These are phyloP conservation scores for sorghum (Sorghum bicolor) DNA, from an alignment of 176 grass and related monocot genomes.

Conservation along the genomic window DNA sequence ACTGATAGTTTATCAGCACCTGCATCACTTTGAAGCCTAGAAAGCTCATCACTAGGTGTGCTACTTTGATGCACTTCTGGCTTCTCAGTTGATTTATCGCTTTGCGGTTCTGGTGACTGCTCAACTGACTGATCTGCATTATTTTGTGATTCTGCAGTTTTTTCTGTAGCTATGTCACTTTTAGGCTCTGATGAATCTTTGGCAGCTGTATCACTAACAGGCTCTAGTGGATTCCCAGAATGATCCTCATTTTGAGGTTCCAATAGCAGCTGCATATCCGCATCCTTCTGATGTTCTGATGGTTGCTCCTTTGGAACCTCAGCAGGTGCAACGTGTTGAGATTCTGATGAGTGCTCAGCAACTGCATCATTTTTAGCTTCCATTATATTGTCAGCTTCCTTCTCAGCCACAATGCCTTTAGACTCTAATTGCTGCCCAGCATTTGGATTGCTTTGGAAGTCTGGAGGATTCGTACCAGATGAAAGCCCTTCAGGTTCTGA, in stretches of 20 bases:
- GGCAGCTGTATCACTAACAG: not conserved
- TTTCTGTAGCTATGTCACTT: not conserved
- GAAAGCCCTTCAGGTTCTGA: conserved; percentile 20
- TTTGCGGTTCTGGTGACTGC: conserved; percentile 24
- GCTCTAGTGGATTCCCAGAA: conserved; percentile 12
- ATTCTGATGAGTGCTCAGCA: conserved; percentile 6
- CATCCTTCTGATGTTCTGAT: conserved; percentile 19
- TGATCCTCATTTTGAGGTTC: conserved; percentile 29
- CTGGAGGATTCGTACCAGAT: conserved; percentile 1
- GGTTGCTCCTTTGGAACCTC: conserved; percentile 15
- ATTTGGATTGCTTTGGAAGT: not conserved
- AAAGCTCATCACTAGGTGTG: not conserved
- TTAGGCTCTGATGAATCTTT: conserved; percentile 25
- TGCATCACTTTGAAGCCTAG: conserved; percentile 24
- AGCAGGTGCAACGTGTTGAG: not conserved
- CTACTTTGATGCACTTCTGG: conserved; percentile 14
- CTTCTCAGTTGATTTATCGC: conserved; percentile 2
- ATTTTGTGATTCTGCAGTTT: conserved; percentile 18
- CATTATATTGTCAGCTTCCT: not conserved
- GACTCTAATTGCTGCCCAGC: not conserved
- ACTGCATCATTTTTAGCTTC: not conserved
- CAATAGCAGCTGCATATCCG: conserved; percentile 8
- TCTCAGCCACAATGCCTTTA: not conserved
- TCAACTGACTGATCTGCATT: conserved; percentile 19
- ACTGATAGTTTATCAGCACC: not conserved